Evolutionary conservation across 1,284 basidiomycete species (phyloP).

Genomic region (Entoloma clypeatum): DNA sequence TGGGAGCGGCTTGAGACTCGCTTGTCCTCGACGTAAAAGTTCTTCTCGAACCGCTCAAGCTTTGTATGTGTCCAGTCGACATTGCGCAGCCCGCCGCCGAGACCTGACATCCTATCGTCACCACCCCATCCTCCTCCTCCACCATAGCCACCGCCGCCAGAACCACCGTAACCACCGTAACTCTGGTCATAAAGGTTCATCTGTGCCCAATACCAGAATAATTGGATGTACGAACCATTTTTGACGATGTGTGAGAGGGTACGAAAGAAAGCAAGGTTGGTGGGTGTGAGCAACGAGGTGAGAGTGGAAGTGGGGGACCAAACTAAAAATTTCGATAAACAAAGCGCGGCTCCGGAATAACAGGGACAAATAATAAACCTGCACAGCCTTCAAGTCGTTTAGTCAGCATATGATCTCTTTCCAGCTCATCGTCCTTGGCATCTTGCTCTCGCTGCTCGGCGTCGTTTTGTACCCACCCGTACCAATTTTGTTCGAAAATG

Average conservation of each 20-base stretch:
- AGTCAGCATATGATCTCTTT: too few relatives aligned
- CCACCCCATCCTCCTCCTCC: slow-evolving; percentile 54
- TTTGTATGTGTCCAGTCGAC: slow-evolving; percentile 83
- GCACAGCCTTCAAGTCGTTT: too few relatives aligned
- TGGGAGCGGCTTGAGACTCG: slow-evolving; percentile 78
- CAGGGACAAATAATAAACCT: slow-evolving; percentile 17
- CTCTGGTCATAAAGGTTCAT: slow-evolving; percentile 24
- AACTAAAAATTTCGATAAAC: slow-evolving; percentile 22
- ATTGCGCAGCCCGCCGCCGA: slow-evolving; percentile 80
- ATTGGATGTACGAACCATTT: slow-evolving; percentile 34
- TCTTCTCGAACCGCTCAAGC: slow-evolving; percentile 88
- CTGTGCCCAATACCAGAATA: background rate
- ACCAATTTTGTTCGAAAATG: background rate
- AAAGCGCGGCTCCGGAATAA: slow-evolving; percentile 10
- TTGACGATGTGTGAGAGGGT: slow-evolving; percentile 16
- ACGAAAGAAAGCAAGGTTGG: slow-evolving; percentile 14
- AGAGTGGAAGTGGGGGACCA: slow-evolving; percentile 13
- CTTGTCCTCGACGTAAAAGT: slow-evolving; percentile 96
- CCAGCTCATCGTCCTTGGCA: too few relatives aligned
- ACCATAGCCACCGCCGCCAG: slow-evolving; percentile 46
- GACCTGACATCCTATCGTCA: slow-evolving; percentile 78
- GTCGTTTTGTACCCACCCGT: background rate
- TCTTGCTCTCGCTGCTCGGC: too few relatives aligned
- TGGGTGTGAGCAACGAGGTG: slow-evolving; percentile 20
- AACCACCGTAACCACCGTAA: slow-evolving; percentile 39